These are phyloP conservation scores for Ilex asprella DNA, from an alignment of 257 asterid species.

Conservation along the genomic window DNA sequence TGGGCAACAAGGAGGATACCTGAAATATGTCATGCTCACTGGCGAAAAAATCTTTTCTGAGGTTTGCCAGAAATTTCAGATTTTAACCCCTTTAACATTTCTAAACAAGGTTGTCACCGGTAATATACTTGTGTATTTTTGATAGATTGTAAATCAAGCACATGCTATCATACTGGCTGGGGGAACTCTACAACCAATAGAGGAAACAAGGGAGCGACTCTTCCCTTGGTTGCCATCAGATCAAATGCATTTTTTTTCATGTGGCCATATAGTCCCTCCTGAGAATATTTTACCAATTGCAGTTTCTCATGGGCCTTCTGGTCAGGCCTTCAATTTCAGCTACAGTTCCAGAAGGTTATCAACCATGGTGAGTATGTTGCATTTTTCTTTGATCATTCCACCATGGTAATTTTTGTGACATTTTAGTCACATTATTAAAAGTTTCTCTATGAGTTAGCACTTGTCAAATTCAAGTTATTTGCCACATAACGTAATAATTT, in stretches of 20 bases:
- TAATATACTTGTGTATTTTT: background rate
- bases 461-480: background rate
- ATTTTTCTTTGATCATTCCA: constrained; percentile 10
- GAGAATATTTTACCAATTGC: constrained; percentile 80
- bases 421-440: background rate
- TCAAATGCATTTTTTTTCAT: constrained; percentile 67
- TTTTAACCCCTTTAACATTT: too few species aligned
- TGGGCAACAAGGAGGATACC: constrained; percentile 55
- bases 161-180: constrained; percentile 92
- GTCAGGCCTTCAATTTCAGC: constrained; percentile 73
- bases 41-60: constrained; percentile 91
- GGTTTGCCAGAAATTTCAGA: constrained; percentile 38
- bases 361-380: constrained; percentile 49
- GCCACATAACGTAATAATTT: background rate
- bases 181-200: constrained; percentile 94
- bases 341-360: constrained; percentile 68
- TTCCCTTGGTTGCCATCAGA: constrained; percentile 60
- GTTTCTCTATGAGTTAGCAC: background rate
- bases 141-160: constrained; percentile 63
- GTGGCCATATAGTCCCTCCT: constrained; percentile 83
- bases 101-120: too few species aligned
- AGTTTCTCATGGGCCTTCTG: constrained; percentile 84
- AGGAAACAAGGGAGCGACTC: constrained; percentile 88
- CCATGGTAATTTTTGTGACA: background rate
- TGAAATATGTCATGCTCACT: constrained; percentile 91